Conservation (phyloP, 192 early-diverging fungal genomes). For the Linnemannia elongata region DNA sequence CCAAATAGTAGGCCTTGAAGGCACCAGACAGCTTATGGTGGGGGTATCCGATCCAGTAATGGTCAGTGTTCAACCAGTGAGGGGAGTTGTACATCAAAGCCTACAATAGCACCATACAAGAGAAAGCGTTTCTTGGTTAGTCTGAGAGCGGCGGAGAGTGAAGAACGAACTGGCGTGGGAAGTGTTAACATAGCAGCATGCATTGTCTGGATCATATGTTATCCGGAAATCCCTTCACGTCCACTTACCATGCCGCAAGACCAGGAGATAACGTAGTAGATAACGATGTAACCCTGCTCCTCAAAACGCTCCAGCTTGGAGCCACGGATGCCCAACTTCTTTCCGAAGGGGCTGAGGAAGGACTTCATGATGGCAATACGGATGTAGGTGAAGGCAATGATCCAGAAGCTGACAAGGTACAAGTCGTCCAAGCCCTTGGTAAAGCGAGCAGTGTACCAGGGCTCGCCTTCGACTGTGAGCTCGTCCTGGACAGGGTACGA, state of each 20-base stretch:
- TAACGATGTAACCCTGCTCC: slow-evolving; percentile 79
- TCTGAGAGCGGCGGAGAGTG: background rate
- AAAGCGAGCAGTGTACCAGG: slow-evolving; percentile 52
- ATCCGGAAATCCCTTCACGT: background rate
- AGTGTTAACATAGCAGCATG: background rate
- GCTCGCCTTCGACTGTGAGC: slow-evolving; percentile 23
- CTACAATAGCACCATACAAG: slow-evolving; percentile 36
- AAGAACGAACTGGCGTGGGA: background rate
- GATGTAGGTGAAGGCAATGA: slow-evolving; percentile 73
- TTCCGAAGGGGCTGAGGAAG: slow-evolving; percentile 60
- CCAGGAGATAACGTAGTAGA: slow-evolving; percentile 76
- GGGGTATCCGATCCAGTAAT: slow-evolving; percentile 81
- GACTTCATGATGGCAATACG: slow-evolving; percentile 71
- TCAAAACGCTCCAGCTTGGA: slow-evolving; percentile 68
- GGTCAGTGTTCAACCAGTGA: slow-evolving; percentile 78
- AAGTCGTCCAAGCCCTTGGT: slow-evolving; percentile 69
- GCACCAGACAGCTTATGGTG: slow-evolving; percentile 66
- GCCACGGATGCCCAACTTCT: slow-evolving; percentile 52
- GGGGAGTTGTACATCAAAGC: slow-evolving; percentile 76
- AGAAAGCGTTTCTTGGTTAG: background rate
- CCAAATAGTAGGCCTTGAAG: slow-evolving; percentile 81
- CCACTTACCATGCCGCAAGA: slow-evolving; percentile 70
- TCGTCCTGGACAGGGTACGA: slow-evolving; percentile 37
- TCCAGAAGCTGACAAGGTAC: slow-evolving; percentile 76
- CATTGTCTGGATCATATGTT: background rate